phyloP scores from a whole-genome alignment of 257 asterid species.

The Solanum dulcamara region DNA sequence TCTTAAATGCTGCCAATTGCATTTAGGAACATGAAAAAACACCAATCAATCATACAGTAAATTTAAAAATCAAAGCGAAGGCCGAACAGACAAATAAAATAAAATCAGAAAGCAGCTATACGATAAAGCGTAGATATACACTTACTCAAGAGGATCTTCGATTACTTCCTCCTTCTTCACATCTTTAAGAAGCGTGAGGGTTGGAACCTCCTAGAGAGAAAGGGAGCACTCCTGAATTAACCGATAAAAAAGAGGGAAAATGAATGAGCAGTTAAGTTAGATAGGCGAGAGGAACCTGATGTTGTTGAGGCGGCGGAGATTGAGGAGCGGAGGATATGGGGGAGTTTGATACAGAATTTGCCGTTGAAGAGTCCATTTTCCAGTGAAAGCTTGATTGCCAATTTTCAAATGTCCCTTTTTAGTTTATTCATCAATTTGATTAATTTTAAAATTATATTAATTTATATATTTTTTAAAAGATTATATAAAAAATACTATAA shows the following conservation, averaged over 20 bases:
- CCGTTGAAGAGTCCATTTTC: not conserved
- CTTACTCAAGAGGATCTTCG: not conserved
- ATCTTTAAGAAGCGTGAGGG: not conserved
- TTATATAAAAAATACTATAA: no score
- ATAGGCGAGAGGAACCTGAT: not conserved
- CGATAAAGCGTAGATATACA: not conserved
- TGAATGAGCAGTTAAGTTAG: not conserved
- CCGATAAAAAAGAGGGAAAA: not conserved
- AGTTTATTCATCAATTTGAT: no score
- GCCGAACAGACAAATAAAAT: not conserved
- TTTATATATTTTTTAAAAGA: no score
- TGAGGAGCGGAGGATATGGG: slow-evolving; percentile 2
- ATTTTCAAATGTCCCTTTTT: not conserved
- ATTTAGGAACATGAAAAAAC: not conserved
- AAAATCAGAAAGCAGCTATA: not conserved
- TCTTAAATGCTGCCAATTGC: not conserved
- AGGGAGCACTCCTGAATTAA: not conserved
- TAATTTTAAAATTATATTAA: no score
- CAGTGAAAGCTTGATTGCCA: not conserved
- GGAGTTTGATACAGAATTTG: not conserved
- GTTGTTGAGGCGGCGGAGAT: not conserved
- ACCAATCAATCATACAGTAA: not conserved
- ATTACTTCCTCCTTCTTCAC: not conserved
- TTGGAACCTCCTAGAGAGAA: not conserved
- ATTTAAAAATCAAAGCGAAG: not conserved